These are phyloP conservation scores for Epichloe gansuensis DNA, from an alignment of 2,329 filamentous ascomycete species.

Conservation along the genomic window DNA sequence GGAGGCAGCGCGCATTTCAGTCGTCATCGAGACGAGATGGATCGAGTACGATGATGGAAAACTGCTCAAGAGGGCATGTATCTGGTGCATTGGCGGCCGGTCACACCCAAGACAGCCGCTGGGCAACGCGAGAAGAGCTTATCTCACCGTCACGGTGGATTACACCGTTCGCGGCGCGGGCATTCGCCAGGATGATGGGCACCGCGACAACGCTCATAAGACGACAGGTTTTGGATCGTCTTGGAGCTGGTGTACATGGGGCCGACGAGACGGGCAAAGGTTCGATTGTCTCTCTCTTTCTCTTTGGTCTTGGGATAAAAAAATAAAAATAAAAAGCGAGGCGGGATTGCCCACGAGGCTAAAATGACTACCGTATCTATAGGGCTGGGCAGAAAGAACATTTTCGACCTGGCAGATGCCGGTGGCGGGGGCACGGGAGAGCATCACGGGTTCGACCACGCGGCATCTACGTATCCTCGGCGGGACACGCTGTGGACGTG, in stretches of 20 bases:
- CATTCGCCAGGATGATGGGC: not conserved
- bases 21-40: not conserved
- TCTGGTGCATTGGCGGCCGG: constrained; percentile 4
- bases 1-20: not conserved
- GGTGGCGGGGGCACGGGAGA: not conserved
- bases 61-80: not conserved
- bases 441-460: constrained; percentile 1
- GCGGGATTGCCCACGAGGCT: no score
- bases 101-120: not conserved
- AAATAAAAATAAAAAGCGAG: no score
- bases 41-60: not conserved
- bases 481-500: not conserved
- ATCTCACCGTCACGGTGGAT: constrained; percentile 2
- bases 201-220: no score
- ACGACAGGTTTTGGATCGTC: not conserved
- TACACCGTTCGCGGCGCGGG: not conserved
- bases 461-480: not conserved
- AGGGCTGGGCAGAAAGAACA: constrained; percentile 3
- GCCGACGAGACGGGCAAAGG: constrained; percentile 4
- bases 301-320: no score
- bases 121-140: not conserved
- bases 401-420: constrained; percentile 1
- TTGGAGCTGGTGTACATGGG: no score
- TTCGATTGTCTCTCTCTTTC: not conserved
- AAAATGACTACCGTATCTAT: not conserved